phyloP scores from a whole-genome alignment of 108 stramenopile species.

The Pseudonitzschia multistriata region DNA sequence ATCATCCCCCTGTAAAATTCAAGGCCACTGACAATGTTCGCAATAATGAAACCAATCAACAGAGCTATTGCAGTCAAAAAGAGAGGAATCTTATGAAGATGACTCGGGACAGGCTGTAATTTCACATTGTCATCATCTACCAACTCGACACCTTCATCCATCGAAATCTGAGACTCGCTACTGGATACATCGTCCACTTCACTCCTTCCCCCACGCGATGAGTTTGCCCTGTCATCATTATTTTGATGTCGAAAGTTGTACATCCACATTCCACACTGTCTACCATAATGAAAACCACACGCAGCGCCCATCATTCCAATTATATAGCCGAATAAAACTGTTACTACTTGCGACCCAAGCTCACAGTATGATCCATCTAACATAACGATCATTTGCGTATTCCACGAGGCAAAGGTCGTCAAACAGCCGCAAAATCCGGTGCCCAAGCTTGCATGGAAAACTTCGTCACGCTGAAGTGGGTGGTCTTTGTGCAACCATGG shows the following conservation, averaged over 20 bases:
- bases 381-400: conserved; percentile 81
- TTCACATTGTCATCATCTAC: conserved; percentile 4
- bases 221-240: conserved; percentile 7
- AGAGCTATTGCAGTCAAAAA: conserved; percentile 28
- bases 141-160: conserved; percentile 11
- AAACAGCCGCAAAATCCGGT: conserved; percentile 73
- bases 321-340: conserved; percentile 71
- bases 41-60: conserved; percentile 43
- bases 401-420: conserved; percentile 82
- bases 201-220: neutral
- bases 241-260: conserved; percentile 25
- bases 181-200: neutral
- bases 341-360: conserved; percentile 51
- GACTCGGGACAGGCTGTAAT: neutral
- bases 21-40: conserved; percentile 42
- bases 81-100: conserved; percentile 20
- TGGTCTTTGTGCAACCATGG: conserved; percentile 62
- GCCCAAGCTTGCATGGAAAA: conserved; percentile 50
- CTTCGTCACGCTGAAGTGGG: conserved; percentile 50
- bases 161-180: conserved; percentile 1
- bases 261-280: conserved; percentile 39
- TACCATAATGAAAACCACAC: conserved; percentile 50
- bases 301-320: conserved; percentile 50
- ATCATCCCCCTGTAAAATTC: conserved; percentile 61
- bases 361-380: conserved; percentile 60